Conservation (phyloP, 2,329 filamentous ascomycete species). For the Hypoxylon sp. region DNA sequence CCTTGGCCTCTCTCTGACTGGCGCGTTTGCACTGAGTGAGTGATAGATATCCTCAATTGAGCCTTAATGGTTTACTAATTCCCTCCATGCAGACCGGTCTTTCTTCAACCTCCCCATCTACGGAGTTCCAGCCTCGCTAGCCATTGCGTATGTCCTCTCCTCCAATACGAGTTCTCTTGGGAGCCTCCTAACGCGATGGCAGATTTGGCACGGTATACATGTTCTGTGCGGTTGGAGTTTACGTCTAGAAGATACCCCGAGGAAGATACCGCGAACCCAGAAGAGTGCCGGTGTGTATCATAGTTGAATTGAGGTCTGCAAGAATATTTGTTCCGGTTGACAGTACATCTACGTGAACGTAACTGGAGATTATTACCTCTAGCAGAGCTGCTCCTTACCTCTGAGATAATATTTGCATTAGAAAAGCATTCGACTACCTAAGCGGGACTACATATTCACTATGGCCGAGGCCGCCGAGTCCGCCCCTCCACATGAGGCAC, state of each 20-base stretch:
- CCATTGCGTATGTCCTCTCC: constrained; percentile 80
- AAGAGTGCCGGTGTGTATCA: constrained; percentile 57
- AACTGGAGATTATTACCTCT: constrained; percentile 35
- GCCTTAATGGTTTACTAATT: constrained; percentile 47
- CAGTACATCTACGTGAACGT: constrained; percentile 41
- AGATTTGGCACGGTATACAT: constrained; percentile 97
- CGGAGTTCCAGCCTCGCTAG: constrained; percentile 87
- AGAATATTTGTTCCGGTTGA: constrained; percentile 48
- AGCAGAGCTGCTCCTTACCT: constrained; percentile 13
- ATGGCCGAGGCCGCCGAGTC: constrained; percentile 49
- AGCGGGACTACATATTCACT: constrained; percentile 22
- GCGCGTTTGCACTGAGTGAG: constrained; percentile 89
- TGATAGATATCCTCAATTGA: constrained; percentile 13
- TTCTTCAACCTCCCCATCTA: constrained; percentile 81
- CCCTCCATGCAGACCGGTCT: constrained; percentile 78
- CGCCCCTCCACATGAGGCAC: constrained; percentile 58
- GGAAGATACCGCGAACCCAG: constrained; percentile 45
- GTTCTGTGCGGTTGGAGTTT: constrained; percentile 98
- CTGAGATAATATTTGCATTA: constrained; percentile 42
- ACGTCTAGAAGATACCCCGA: constrained; percentile 79
- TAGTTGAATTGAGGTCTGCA: constrained; percentile 58
- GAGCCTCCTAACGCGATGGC: constrained; percentile 40
- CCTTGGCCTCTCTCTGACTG: constrained; percentile 79
- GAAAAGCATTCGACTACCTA: background rate
- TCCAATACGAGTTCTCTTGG: constrained; percentile 20